phyloP scores from a whole-genome alignment of 495 filamentous ascomycete genomes.

The Lasiosphaeria hispida region DNA sequence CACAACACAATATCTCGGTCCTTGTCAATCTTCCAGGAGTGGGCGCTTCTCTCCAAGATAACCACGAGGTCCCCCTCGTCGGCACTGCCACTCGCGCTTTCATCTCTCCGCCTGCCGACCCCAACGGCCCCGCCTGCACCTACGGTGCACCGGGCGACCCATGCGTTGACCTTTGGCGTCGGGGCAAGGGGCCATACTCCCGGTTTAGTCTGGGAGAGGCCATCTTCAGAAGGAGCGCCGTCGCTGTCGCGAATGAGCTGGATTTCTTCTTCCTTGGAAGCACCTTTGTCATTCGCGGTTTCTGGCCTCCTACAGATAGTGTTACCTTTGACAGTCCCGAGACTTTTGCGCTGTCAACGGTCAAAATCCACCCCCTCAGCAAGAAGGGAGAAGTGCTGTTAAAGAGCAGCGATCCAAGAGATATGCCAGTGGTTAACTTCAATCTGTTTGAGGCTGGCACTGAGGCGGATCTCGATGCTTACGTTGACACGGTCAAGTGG shows the following conservation, averaged over 20 bases:
- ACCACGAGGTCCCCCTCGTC: conserved; percentile 38
- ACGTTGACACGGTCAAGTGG: conserved; percentile 56
- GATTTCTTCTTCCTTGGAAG: too few species aligned
- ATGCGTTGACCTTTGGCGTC: too few species aligned
- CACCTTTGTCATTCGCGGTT: too few species aligned
- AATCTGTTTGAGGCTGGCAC: conserved; percentile 38
- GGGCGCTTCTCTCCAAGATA: conserved; percentile 55
- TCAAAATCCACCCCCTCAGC: too few species aligned
- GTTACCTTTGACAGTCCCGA: too few species aligned
- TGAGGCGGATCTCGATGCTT: conserved; percentile 38
- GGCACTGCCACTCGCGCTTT: conserved; percentile 11
- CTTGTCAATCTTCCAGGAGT: conserved; percentile 50
- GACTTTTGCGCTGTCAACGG: too few species aligned
- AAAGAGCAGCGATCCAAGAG: conserved; percentile 34
- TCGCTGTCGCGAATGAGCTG: too few species aligned
- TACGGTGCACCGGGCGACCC: conserved; percentile 24
- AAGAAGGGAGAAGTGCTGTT: too few species aligned
- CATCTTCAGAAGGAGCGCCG: too few species aligned
- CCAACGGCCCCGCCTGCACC: conserved; percentile 17
- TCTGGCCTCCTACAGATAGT: too few species aligned
- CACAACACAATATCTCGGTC: conserved; percentile 44
- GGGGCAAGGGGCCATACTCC: too few species aligned
- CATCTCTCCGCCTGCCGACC: conserved; percentile 1
- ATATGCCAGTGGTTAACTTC: conserved; percentile 43
- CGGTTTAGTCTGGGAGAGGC: too few species aligned